Conservation (phyloP, 805 yeast genomes). For the Myxozyma geophila region DNA sequence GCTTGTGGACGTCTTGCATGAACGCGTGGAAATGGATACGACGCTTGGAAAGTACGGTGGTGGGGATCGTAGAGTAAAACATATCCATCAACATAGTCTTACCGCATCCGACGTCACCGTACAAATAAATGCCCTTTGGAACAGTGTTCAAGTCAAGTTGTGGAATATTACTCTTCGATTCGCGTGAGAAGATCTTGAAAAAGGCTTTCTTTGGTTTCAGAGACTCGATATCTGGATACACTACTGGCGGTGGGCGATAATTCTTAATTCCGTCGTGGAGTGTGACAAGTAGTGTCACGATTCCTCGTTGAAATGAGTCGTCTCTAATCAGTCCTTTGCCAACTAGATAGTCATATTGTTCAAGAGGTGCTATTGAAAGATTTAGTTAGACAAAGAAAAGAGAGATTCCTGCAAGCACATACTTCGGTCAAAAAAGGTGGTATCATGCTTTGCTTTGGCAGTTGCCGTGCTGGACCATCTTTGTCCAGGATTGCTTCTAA, state of each 20-base stretch:
- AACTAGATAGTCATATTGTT: slow-evolving; percentile 38
- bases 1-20: slow-evolving; percentile 90
- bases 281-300: slow-evolving; percentile 63
- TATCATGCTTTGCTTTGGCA: slow-evolving; percentile 4
- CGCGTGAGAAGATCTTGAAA: slow-evolving; percentile 24
- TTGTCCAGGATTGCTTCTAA: neutral
- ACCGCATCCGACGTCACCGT: slow-evolving; percentile 98
- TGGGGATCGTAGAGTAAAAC: slow-evolving; percentile 78
- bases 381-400: neutral
- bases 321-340: slow-evolving; percentile 49
- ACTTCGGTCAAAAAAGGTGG: slow-evolving; percentile 17
- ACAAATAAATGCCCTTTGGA: slow-evolving; percentile 86
- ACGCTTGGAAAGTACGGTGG: slow-evolving; percentile 72
- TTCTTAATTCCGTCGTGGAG: slow-evolving; percentile 59
- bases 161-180: slow-evolving; percentile 22
- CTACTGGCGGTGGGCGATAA: slow-evolving; percentile 68
- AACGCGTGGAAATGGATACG: slow-evolving; percentile 95
- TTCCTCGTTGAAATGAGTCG: slow-evolving; percentile 80
- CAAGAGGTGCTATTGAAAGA: slow-evolving; percentile 21
- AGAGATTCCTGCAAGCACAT: neutral
- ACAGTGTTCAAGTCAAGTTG: slow-evolving; percentile 23
- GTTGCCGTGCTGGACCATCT: slow-evolving; percentile 9
- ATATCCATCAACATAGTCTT: slow-evolving; percentile 98
- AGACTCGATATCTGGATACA: slow-evolving; percentile 56
- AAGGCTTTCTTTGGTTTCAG: slow-evolving; percentile 57